Base-by-base conservation (phyloP, 129 eudicot species). In the Flaveria linearis region DNA sequence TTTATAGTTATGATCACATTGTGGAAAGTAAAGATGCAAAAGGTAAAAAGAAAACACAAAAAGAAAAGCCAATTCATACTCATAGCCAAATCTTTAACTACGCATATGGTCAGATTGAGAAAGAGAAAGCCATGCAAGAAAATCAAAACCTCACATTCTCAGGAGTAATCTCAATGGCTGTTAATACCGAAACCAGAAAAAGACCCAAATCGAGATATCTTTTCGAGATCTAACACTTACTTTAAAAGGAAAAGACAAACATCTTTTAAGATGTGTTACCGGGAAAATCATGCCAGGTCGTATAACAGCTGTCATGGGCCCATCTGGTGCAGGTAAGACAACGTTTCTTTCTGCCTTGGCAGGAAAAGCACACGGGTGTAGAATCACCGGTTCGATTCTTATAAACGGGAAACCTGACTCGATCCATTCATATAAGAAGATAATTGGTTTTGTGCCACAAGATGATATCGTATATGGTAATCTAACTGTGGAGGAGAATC, bases 311-410 rank as follows among this genome's bases (percentile, higher is more conserved):
- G 89, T 90, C 76, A 93, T 93, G 98, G 98, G 98, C 55, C 98
- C 98, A 41, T 93, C 98, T 16, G 98, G 98, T 77, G 98, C 98
- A 67, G 98, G 98, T 16, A 93, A 93, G 76, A 93, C 98, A n/a
- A 86, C 97, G 15, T 90, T 90, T 78, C 95, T 93, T 53, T 90
- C 95, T 66, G 98, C 96, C 53, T 25, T 93, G 39, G 91, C 95
- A 2, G 98, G 98, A 30, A 93, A 88, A 88, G 83, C 89, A 69
- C 88, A 80, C 58, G 98, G 97, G 68, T 93, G 98, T 81, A 81
- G 42, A 58, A 89, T 90, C 64, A 84, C 82, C 23, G 98, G 98
- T 75, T 76, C 78, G 50, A 82, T 93, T 80, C 86, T 86, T 20
- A 72, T 93, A 46, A 93, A 93, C 30, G 92, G 97, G 53, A 86